phyloP scores from a whole-genome alignment of 805 yeast species.

The Kregervanrija delftensis region DNA sequence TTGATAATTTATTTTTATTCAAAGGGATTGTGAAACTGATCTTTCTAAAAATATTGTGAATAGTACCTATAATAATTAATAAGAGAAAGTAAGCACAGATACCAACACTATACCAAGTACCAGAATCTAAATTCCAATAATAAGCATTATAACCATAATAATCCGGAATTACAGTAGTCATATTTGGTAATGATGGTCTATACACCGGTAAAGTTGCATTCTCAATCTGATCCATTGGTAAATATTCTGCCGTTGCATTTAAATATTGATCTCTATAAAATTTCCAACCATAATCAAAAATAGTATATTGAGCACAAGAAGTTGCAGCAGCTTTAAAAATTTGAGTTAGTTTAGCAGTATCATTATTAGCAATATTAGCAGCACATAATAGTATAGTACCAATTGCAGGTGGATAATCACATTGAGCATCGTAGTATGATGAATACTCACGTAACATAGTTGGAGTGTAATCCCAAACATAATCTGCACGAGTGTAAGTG shows the following conservation, averaged over 20 bases:
- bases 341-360: not conserved
- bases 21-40: conserved; percentile 24
- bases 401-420: conserved; percentile 15
- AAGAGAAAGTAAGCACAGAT: conserved; percentile 34
- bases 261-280: conserved; percentile 18
- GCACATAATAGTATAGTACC: conserved; percentile 14
- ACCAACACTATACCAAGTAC: conserved; percentile 29
- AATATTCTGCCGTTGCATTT: conserved; percentile 23
- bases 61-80: conserved; percentile 31
- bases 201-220: conserved; percentile 11
- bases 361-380: conserved; percentile 2
- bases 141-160: conserved; percentile 11
- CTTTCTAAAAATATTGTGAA: conserved; percentile 26
- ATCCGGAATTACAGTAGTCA: conserved; percentile 2
- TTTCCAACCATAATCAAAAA: conserved; percentile 13
- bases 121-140: conserved; percentile 21
- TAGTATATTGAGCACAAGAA: conserved; percentile 7
- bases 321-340: conserved; percentile 2
- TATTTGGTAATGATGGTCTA: conserved; percentile 11
- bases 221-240: conserved; percentile 4
- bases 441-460: conserved; percentile 1
- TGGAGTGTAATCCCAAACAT: conserved; percentile 10
- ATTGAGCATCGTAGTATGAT: conserved; percentile 4
- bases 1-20: conserved; percentile 15
- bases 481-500: conserved; percentile 2